phyloP scores from a whole-genome alignment of 1,284 basidiomycete genomes.

The Moesziomyces aphidis region DNA sequence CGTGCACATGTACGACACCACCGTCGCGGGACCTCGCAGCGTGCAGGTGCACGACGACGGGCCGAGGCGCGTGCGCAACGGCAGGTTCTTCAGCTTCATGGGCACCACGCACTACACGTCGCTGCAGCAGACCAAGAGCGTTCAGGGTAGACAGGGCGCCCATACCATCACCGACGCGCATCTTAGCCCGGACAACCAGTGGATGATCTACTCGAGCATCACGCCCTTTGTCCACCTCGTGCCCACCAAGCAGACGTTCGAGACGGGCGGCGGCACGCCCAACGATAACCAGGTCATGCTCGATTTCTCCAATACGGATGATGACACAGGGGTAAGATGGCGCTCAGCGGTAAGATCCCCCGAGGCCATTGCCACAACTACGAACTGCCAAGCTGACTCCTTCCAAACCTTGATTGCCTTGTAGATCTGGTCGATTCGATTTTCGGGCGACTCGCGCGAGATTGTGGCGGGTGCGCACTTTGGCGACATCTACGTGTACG shows the following conservation, averaged over 20 bases:
- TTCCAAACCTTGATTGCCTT: not conserved
- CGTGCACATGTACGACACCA: conserved; percentile 69
- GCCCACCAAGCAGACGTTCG: conserved; percentile 72
- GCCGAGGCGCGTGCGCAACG: conserved; percentile 26
- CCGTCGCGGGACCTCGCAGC: conserved; percentile 23
- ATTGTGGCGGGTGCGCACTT: conserved; percentile 75
- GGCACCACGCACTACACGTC: conserved; percentile 69
- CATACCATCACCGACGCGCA: conserved; percentile 78
- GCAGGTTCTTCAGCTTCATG: conserved; percentile 47
- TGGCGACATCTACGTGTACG: conserved; percentile 82
- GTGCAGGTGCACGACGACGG: conserved; percentile 46
- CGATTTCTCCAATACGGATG: conserved; percentile 68
- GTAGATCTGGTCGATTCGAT: conserved; percentile 89
- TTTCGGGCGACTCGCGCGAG: conserved; percentile 94
- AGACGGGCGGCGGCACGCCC: conserved; percentile 36
- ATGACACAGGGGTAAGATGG: conserved; percentile 58
- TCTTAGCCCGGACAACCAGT: conserved; percentile 88
- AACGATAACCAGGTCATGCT: conserved; percentile 61
- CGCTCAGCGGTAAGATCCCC: conserved; percentile 54
- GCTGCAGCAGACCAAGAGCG: conserved; percentile 63
- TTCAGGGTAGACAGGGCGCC: conserved; percentile 57
- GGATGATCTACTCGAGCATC: conserved; percentile 82
- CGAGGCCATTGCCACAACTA: too few relatives aligned
- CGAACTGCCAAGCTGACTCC: not conserved
- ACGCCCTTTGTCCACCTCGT: conserved; percentile 83